Evolutionary conservation across 345 rosid species (phyloP).

Genomic region (Kernera saxatilis): DNA sequence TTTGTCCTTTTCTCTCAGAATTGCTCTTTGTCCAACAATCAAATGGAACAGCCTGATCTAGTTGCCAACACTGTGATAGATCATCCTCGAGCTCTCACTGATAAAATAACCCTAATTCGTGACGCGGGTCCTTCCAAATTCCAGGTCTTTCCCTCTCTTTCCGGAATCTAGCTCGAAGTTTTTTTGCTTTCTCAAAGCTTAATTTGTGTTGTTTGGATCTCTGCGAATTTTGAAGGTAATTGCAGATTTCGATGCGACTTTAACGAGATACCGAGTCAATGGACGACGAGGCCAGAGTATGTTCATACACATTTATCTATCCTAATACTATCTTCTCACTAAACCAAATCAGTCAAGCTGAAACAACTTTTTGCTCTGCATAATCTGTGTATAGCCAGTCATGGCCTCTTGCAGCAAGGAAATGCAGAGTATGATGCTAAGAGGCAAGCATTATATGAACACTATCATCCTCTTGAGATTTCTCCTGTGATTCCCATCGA

Average conservation of each 20-base stretch:
- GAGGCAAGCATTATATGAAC: slow-evolving; percentile 57
- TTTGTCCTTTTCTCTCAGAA: slow-evolving; percentile 9
- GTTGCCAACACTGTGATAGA: slow-evolving; percentile 34
- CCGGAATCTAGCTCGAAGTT: slow-evolving; percentile 30
- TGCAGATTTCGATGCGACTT: slow-evolving; percentile 84
- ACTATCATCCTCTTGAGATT: slow-evolving; percentile 77
- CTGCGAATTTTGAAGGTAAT: slow-evolving; percentile 28
- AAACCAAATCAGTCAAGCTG: neutral
- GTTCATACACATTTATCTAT: slow-evolving; percentile 10
- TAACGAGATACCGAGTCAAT: slow-evolving; percentile 58
- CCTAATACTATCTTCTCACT: neutral
- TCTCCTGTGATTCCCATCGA: slow-evolving; percentile 60
- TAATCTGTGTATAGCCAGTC: slow-evolving; percentile 48
- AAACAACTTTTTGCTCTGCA: neutral
- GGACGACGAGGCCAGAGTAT: slow-evolving; percentile 67
- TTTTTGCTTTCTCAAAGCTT: neutral
- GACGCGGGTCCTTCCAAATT: slow-evolving; percentile 65
- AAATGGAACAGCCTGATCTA: slow-evolving; percentile 33
- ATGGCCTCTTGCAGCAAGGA: slow-evolving; percentile 79
- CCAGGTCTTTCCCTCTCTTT: slow-evolving; percentile 46
- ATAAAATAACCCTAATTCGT: slow-evolving; percentile 52
- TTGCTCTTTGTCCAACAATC: neutral
- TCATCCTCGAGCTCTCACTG: slow-evolving; percentile 38
- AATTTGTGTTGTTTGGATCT: neutral
- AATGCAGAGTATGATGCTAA: slow-evolving; percentile 65